Evolutionary conservation across 2,329 filamentous ascomycete genomes (phyloP).

Genomic region (Gyromitra esculenta): DNA sequence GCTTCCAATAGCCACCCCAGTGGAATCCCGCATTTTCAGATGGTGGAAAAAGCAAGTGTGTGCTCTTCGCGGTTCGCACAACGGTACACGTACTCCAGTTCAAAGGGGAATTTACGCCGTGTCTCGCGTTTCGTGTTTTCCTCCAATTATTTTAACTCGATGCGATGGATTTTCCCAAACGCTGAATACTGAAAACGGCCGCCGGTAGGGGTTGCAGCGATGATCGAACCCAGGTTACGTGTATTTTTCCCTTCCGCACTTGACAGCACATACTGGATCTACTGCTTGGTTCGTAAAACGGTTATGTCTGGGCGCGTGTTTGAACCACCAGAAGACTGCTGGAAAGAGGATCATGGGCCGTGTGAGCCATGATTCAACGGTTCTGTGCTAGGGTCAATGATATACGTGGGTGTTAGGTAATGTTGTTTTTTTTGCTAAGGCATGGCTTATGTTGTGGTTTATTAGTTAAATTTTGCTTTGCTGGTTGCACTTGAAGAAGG

Average conservation of each 20-base stretch:
- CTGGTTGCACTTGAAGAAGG: not conserved
- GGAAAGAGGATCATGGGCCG: not conserved
- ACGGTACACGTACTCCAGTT: not conserved
- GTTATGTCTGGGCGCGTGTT: not conserved
- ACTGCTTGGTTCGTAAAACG: not conserved
- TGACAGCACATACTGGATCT: slow-evolving; percentile 11
- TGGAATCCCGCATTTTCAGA: not conserved
- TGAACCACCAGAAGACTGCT: not conserved
- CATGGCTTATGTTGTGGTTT: not conserved
- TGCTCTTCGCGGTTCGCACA: not conserved
- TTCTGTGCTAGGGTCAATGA: not conserved
- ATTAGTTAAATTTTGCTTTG: not conserved
- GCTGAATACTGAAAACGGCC: not conserved
- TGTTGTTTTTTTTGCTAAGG: not conserved
- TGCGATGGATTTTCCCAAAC: slow-evolving; percentile 12
- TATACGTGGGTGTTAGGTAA: not conserved
- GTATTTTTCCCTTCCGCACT: not conserved
- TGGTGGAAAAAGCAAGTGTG: slow-evolving; percentile 6
- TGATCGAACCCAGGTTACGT: slow-evolving; percentile 25
- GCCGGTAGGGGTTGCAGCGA: slow-evolving; percentile 4
- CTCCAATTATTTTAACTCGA: slow-evolving; percentile 8
- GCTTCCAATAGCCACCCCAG: not conserved
- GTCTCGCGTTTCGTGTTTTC: not conserved
- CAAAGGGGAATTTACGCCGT: not conserved
- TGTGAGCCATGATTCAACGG: not conserved